Evolutionary conservation across 164 flowering plant species (phyloP).

Genomic region (Tinospora cordifolia): DNA sequence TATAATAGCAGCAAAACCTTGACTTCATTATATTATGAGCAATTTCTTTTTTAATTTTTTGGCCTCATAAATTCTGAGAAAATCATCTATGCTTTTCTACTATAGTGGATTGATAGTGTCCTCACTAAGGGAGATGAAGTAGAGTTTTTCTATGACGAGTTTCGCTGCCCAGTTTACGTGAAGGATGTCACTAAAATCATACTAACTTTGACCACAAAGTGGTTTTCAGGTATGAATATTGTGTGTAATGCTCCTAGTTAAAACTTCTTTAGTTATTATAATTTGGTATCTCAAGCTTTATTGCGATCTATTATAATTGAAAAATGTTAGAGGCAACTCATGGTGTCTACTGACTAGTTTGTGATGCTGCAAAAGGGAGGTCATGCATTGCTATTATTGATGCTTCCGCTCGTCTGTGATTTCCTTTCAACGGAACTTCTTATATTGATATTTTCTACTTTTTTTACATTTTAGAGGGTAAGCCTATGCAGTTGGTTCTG

Average conservation of each 20-base stretch:
- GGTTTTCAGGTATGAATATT: slow-evolving; percentile 53
- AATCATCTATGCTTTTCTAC: slow-evolving; percentile 9
- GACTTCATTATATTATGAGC: neutral
- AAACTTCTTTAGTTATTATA: no score
- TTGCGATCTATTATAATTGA: no score
- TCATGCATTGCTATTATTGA: no score
- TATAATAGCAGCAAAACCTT: neutral
- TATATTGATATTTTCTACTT: neutral
- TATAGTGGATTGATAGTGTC: slow-evolving; percentile 79
- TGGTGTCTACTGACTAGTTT: no score
- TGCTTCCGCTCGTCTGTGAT: neutral
- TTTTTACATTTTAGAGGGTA: slow-evolving; percentile 34
- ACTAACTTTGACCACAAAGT: slow-evolving; percentile 38
- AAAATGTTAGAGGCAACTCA: no score
- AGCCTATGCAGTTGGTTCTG: slow-evolving; percentile 48
- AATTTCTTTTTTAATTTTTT: neutral
- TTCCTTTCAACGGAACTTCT: neutral
- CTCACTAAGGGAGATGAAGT: slow-evolving; percentile 57
- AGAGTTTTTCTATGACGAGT: slow-evolving; percentile 81
- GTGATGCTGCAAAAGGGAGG: no score
- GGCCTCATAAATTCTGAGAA: neutral
- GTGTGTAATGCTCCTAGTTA: neutral
- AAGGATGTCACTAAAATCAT: slow-evolving; percentile 66
- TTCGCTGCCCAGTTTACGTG: slow-evolving; percentile 81
- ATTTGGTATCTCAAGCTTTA: no score